phyloP scores from a whole-genome alignment of 2,329 filamentous ascomycete genomes.

The Ophiosphaerella korrae region DNA sequence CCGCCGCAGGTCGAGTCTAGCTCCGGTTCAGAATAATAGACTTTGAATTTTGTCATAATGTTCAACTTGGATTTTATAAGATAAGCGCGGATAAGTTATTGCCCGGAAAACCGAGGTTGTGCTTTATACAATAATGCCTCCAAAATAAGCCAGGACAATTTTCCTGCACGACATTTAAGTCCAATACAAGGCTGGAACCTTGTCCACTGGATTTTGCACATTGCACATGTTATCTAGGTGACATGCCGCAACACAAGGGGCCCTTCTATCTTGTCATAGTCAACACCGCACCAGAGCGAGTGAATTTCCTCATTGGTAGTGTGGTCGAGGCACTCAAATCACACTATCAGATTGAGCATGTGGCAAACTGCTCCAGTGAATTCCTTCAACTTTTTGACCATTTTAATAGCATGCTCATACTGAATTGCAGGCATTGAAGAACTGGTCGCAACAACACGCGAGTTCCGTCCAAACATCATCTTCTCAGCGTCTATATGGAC shows the following conservation, averaged over 20 bases:
- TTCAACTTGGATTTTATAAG: no score
- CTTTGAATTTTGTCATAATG: no score
- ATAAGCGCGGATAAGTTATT: background rate
- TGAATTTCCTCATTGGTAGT: slow-evolving; percentile 65
- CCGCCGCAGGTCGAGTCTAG: no score
- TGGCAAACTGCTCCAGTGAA: slow-evolving; percentile 66
- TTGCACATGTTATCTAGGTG: no score
- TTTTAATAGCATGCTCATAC: background rate
- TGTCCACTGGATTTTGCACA: no score
- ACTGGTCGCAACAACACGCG: slow-evolving; percentile 59
- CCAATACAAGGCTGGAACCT: no score
- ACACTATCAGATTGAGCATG: slow-evolving; percentile 66
- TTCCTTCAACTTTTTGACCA: background rate
- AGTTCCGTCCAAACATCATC: slow-evolving; percentile 61
- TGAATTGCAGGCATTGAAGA: slow-evolving; percentile 56
- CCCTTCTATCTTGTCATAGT: slow-evolving; percentile 70
- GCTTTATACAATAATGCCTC: background rate
- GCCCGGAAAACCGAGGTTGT: background rate
- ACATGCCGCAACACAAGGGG: slow-evolving; percentile 41
- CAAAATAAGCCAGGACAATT: no score
- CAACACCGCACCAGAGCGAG: slow-evolving; percentile 70
- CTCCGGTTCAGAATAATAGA: no score
- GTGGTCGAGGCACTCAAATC: slow-evolving; percentile 67
- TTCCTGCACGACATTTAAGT: no score
- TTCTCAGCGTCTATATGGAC: slow-evolving; percentile 68